Evolutionary conservation across 306 rosid genomes (phyloP), one percentile per base, ranked within the genome.

Genomic region (Adenanthera pavonina): DNA sequence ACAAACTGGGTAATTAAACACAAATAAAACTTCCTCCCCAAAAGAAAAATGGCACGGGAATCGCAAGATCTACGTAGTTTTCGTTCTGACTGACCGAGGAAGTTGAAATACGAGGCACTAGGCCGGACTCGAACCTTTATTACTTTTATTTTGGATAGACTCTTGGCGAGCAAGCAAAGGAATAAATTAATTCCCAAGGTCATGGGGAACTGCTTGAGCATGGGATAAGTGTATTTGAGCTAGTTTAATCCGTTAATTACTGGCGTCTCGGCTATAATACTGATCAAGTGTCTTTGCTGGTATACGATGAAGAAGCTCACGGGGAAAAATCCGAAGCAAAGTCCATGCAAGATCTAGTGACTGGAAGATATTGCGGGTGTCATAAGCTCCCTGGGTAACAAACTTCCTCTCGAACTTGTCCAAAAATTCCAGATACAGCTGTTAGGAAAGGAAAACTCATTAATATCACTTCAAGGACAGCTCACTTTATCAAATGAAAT

Each of bases 271-370:
- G 89, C 86, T 93, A 90, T 96, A 96, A 85, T 57, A 96, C 85
- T 36, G 94, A 62, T 96, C 95, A 52, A 96, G 98, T 43, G 96
- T 93, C 88, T 96, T 96, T 12, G 94, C 94, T 0, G 99, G 99
- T 34, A 96, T 96, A 87, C 98, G 98, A 76, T 93, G 99, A 85
- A 96, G 97, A 78, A 96, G 99, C 91, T 96, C 99, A 0, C 98
- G 99, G 11, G 99, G 99, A 89, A 96, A 96, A 43, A 96, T 96
- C 73, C 99, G 94, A 76, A 96, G 97, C 87, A 93, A 80, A 15
- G 98, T 92, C 99, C 99, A 96, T 69, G 99, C 99, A 79, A 96
- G 90, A 82, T 93, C 99, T 3, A 96, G 95, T 4, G 99, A 96
- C 87, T 96, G 99, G 90, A 96, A 96, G 85, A 96, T 92, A 74